Base-by-base conservation (phyloP, 2,329 filamentous ascomycete genomes). In the Trichoderma oligosporum region DNA sequence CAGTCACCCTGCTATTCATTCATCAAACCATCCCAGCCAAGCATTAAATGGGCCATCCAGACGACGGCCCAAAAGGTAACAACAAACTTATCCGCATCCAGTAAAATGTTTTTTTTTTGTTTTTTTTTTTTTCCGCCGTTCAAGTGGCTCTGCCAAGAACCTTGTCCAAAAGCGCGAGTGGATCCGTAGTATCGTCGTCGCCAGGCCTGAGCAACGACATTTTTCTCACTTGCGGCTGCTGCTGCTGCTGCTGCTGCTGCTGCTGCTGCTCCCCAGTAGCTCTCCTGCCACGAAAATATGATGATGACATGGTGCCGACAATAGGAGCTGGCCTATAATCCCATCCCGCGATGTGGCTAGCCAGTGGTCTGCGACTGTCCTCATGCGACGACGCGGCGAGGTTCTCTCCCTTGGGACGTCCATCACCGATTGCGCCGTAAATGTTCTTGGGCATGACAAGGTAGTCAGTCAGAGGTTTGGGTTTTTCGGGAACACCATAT, bases 401-500 rank as follows among this genome's bases (percentile, higher is more conserved):
- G n/a, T 18, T 14, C 1, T 16, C 20, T 22, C 36, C 11, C 14
- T 11, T 51, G 12, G 54, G 54, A 20, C 54, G 54, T 3, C 54
- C 54, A 5, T 57, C 38, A 14, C 54, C 54, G 22, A 57, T 16
- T 35, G 54, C 56, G 12, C 56, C 47, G 5, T 54, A 54, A 27
- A 46, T 39, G 29, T 54, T 16, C 18, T 18, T 45, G 22, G 20
- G 6, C 7, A 3, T 14, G 16, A 46, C 45, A 27, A 2, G 44
- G 20, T 42, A 18, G n/a, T 78, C 73, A 2, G 67, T 61, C 2
- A 68, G 66, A 4, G 73, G 66, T 60, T 73, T 73, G 6, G 56
- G n/a, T 20, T 24, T 11, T 5, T 6, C 27, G 27, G 27, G 27
- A 11, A 11, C 11, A 11, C 27, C 27, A 31, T 31, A 31, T 8